These are phyloP conservation scores for Penicillium taxi DNA, from an alignment of 495 filamentous ascomycete genomes.

Conservation along the genomic window DNA sequence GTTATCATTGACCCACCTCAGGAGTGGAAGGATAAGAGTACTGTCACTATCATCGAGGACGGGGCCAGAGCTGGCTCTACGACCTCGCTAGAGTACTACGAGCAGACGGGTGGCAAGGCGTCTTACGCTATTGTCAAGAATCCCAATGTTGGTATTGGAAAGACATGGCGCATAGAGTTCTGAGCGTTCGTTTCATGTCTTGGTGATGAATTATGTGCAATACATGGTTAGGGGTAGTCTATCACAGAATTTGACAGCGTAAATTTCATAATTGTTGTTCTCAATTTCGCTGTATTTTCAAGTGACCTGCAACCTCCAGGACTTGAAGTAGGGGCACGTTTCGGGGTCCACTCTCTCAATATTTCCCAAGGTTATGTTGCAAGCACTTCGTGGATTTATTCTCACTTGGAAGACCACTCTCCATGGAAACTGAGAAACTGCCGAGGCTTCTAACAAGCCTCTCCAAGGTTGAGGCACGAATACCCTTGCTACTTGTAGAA, in stretches of 20 bases:
- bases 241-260: constrained; percentile 3
- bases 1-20: constrained; percentile 70
- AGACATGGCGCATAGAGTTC: constrained; percentile 76
- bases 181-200: constrained; percentile 12
- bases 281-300: background rate
- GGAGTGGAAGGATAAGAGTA: constrained; percentile 60
- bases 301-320: too few relatives aligned
- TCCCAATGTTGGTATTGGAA: constrained; percentile 66
- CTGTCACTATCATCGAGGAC: constrained; percentile 60
- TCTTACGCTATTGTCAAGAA: constrained; percentile 75
- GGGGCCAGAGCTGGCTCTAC: constrained; percentile 52
- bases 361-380: too few relatives aligned
- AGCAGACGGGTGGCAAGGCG: constrained; percentile 53
- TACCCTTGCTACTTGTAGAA: too few relatives aligned
- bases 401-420: too few relatives aligned
- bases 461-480: too few relatives aligned
- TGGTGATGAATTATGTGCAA: constrained; percentile 11
- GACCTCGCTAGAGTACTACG: constrained; percentile 50
- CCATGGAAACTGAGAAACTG: too few relatives aligned
- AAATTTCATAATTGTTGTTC: background rate
- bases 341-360: too few relatives aligned
- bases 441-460: too few relatives aligned
- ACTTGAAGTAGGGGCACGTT: too few relatives aligned
- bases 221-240: too few relatives aligned
- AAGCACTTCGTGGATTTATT: too few relatives aligned